Evolutionary conservation across 2,329 filamentous ascomycete genomes (phyloP), one percentile per base, ranked within the genome.

Genomic region (Fusarium anthophilum): DNA sequence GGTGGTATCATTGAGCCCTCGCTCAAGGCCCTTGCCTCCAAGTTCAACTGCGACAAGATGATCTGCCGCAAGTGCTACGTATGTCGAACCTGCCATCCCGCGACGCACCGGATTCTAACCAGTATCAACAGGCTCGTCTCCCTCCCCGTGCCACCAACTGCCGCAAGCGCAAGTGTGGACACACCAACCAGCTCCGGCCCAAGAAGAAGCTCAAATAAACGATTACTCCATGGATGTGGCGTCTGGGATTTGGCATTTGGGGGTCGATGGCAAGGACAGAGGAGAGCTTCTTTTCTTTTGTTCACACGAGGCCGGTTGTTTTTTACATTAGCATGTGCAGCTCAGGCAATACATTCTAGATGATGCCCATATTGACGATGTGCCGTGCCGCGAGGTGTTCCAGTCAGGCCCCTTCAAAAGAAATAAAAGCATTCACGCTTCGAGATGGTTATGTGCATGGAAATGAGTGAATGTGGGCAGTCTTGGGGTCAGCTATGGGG

Each of bases 21-120:
- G 82, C 92, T 98, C 83, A 98, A 98, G 93, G 96, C 94, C 80
- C 92, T 98, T 78, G 96, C 96, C 84, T 95, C 93, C 90, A 98
- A 98, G 91, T 98, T 97, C 92, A 98, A 99, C 93, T 98, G 96
- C 93, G 96, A 98, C 81, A 98, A 98, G 93, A 96, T 96, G 93
- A 98, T 98, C 88, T 98, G 96, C 94, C 96, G 96, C 91, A 98
- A 99, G 94, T 99, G 96, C 93, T 98, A 98, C 88, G 94, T 96
- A 92, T 81, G 93, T 92, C 47, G 17, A 61, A 15, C 37, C 26
- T 43, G 38, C 15, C 20, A 30, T 64, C 15, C 18, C 53, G n/a
- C 26, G 26, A 28, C 51, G 17, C 50, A 48, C 14, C 38, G 20
- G 45, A 56, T 24, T 50, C 69, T 45, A 41, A 53, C 69, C 32